Percentiles rank a stretch among this genome's conserved stretches.
Evolutionary conservation across 2,329 filamentous ascomycete genomes (phyloP).

Genomic region (Talaromyces marneffei): DNA sequence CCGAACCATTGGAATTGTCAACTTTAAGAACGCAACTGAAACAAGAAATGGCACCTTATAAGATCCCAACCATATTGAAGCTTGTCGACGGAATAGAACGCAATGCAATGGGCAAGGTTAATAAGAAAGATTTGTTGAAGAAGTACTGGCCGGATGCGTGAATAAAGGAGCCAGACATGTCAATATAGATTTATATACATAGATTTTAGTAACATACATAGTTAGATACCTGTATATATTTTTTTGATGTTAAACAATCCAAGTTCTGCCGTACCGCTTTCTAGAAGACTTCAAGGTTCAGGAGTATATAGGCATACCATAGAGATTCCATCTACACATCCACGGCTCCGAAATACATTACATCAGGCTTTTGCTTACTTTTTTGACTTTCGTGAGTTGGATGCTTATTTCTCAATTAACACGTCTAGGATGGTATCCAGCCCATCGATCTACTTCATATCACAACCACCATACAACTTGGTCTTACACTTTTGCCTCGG

Average conservation of each 20-base stretch:
- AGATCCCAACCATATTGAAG: slow-evolving; percentile 84
- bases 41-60: slow-evolving; percentile 71
- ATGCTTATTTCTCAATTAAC: too few relatives aligned
- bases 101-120: slow-evolving; percentile 90
- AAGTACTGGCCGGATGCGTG: slow-evolving; percentile 30
- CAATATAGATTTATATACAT: neutral
- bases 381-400: neutral
- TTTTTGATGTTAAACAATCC: neutral
- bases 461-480: neutral
- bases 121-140: slow-evolving; percentile 36
- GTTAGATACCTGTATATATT: neutral
- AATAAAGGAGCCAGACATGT: neutral
- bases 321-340: neutral
- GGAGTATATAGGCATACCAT: neutral
- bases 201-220: neutral
- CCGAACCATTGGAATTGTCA: slow-evolving; percentile 22
- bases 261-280: neutral
- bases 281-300: neutral
- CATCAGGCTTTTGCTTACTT: slow-evolving; percentile 13
- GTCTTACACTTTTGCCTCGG: neutral
- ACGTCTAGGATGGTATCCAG: neutral
- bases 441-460: neutral
- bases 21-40: slow-evolving; percentile 49
- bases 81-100: slow-evolving; percentile 73
- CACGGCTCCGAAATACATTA: slow-evolving; percentile 4